Evolutionary conservation across 805 yeast species (phyloP).

Genomic region (Debaryomyces tyrocola): DNA sequence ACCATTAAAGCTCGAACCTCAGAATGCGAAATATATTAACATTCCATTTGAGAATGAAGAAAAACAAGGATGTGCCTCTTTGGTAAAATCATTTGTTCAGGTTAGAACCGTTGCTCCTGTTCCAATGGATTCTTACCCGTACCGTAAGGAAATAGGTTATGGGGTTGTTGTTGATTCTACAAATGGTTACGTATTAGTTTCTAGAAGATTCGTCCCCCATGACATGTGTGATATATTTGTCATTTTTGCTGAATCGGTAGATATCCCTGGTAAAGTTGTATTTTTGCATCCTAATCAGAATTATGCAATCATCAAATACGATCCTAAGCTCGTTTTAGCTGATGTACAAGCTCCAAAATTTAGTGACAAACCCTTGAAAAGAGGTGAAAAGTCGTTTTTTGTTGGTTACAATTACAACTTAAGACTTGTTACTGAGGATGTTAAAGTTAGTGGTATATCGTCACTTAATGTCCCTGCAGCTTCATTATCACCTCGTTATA

Average conservation of each 20-base stretch:
- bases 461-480: slow-evolving; percentile 72
- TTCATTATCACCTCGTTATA: slow-evolving; percentile 70
- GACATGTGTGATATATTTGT: slow-evolving; percentile 74
- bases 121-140: slow-evolving; percentile 73
- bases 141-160: slow-evolving; percentile 59
- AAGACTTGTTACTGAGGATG: slow-evolving; percentile 71
- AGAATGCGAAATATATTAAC: slow-evolving; percentile 67
- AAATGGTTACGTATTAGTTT: slow-evolving; percentile 75
- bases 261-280: slow-evolving; percentile 75
- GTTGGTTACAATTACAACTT: slow-evolving; percentile 75
- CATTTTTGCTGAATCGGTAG: slow-evolving; percentile 82
- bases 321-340: slow-evolving; percentile 70
- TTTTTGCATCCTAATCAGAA: slow-evolving; percentile 87
- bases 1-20: slow-evolving; percentile 51
- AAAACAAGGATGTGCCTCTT: slow-evolving; percentile 48
- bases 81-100: slow-evolving; percentile 69
- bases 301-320: slow-evolving; percentile 80
- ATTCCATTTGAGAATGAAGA: slow-evolving; percentile 55
- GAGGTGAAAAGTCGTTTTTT: slow-evolving; percentile 78
- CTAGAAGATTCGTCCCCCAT: slow-evolving; percentile 80
- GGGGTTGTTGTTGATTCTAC: slow-evolving; percentile 83
- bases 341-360: slow-evolving; percentile 70
- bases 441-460: slow-evolving; percentile 74
- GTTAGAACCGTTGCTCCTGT: slow-evolving; percentile 66
- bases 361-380: slow-evolving; percentile 52